Conservation (phyloP, 345 rosid genomes). For the Citrus cavaleriei region DNA sequence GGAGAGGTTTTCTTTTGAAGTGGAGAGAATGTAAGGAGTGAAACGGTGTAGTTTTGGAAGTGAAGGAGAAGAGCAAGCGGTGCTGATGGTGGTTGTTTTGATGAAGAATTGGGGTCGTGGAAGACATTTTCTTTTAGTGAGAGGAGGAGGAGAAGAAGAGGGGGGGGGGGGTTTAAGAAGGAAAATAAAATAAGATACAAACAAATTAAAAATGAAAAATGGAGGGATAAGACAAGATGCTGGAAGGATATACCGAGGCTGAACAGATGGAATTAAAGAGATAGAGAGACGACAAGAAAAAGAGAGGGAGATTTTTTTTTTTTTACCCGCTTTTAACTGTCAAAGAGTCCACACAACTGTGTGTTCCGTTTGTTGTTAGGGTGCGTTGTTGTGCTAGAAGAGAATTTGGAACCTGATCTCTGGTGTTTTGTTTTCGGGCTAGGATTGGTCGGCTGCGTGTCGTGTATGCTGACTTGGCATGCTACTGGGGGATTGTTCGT, state of each 20-base stretch:
- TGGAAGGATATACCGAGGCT: conserved; percentile 60
- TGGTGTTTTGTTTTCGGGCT: not conserved
- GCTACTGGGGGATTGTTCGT: not conserved
- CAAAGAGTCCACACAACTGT: not conserved
- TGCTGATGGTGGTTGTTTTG: conserved; percentile 14
- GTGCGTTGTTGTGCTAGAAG: not conserved
- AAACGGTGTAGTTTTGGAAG: conserved; percentile 23
- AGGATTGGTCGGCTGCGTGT: not conserved
- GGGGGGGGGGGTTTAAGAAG: not conserved
- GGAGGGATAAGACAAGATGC: conserved; percentile 58
- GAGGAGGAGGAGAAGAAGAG: not conserved
- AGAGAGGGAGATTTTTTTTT: not conserved
- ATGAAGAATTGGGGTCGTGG: conserved; percentile 29
- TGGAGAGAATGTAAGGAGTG: conserved; percentile 18
- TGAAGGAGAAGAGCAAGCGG: conserved; percentile 23
- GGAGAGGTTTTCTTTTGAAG: conserved; percentile 23
- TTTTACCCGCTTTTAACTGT: not conserved
- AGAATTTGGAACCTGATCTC: not conserved
- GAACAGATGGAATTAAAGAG: not conserved
- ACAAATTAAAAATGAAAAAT: not conserved
- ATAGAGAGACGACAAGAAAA: not conserved
- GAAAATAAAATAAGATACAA: conserved; percentile 13
- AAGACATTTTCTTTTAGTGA: conserved; percentile 41
- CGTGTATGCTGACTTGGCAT: not conserved
- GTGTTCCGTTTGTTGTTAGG: too few relatives aligned